These are phyloP conservation scores for Volvox carteri DNA, from an alignment of 163 green algal genomes.

Conservation along the genomic window DNA sequence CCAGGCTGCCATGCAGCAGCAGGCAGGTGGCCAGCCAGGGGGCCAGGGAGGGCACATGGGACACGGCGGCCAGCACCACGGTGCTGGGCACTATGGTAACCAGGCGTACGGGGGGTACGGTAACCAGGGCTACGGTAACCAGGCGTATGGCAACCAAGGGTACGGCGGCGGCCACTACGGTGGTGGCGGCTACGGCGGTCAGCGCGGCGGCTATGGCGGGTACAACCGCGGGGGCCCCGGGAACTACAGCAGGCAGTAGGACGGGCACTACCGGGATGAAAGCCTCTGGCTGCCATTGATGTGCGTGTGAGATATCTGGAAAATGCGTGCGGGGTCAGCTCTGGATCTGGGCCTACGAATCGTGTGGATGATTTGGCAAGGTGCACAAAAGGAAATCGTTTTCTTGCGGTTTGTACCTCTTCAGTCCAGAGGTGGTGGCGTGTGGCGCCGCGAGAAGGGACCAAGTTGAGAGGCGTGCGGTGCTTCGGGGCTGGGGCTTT, in stretches of 20 bases:
- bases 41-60: slow-evolving; percentile 36
- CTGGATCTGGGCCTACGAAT: neutral
- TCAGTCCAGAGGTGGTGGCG: neutral
- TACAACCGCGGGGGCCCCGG: slow-evolving; percentile 34
- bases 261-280: no score
- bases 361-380: neutral
- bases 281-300: neutral
- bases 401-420: neutral
- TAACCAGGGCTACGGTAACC: slow-evolving; percentile 43
- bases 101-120: slow-evolving; percentile 20
- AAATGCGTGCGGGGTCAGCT: neutral
- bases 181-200: slow-evolving; percentile 16
- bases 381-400: neutral
- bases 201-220: slow-evolving; percentile 26
- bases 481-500: neutral
- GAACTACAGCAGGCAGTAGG: slow-evolving; percentile 46
- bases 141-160: slow-evolving; percentile 33
- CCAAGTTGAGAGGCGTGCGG: neutral
- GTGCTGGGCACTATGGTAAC: slow-evolving; percentile 9
- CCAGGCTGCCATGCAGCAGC: slow-evolving; percentile 46
- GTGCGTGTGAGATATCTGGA: neutral
- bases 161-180: slow-evolving; percentile 45
- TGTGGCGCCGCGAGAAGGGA: neutral
- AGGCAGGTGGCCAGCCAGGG: slow-evolving; percentile 36
- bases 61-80: slow-evolving; percentile 21